These are phyloP conservation scores for Tanacetum coccineum DNA, from an alignment of 129 eudicot species.

Conservation along the genomic window DNA sequence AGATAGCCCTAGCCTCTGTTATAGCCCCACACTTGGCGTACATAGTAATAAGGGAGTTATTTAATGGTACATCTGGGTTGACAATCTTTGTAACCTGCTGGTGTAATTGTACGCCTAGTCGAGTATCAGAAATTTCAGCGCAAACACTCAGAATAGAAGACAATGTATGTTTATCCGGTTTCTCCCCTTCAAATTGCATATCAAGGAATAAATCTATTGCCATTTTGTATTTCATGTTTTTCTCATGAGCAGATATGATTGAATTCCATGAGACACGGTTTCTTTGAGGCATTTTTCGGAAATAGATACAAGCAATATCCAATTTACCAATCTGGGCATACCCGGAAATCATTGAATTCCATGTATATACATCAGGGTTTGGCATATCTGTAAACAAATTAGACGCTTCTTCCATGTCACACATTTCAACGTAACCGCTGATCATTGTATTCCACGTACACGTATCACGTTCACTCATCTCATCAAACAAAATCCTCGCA, in stretches of 20 bases:
- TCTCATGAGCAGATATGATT: slow-evolving; percentile 61
- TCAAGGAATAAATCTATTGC: slow-evolving; percentile 49
- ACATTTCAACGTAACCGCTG: slow-evolving; percentile 53
- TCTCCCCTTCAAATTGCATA: slow-evolving; percentile 63
- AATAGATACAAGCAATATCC: slow-evolving; percentile 46
- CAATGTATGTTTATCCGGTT: slow-evolving; percentile 73
- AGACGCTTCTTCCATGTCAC: slow-evolving; percentile 54
- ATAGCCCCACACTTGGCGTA: slow-evolving; percentile 80
- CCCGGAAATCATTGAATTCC: slow-evolving; percentile 75
- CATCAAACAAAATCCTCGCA: slow-evolving; percentile 62
- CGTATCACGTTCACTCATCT: slow-evolving; percentile 53
- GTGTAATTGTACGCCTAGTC: slow-evolving; percentile 69
- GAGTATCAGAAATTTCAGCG: slow-evolving; percentile 46
- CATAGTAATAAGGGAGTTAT: slow-evolving; percentile 87
- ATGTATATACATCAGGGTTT: slow-evolving; percentile 56
- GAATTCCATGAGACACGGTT: slow-evolving; percentile 79
- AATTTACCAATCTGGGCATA: slow-evolving; percentile 50
- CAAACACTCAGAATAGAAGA: slow-evolving; percentile 68
- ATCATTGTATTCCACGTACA: slow-evolving; percentile 79
- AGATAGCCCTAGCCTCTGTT: slow-evolving; percentile 54
- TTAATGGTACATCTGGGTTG: slow-evolving; percentile 60
- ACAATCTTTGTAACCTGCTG: slow-evolving; percentile 57
- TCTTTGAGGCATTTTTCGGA: slow-evolving; percentile 58
- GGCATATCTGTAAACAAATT: slow-evolving; percentile 52
- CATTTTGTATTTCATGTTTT: slow-evolving; percentile 39